These are phyloP conservation scores for Populus tremula DNA, from an alignment of 345 rosid species.

Conservation along the genomic window DNA sequence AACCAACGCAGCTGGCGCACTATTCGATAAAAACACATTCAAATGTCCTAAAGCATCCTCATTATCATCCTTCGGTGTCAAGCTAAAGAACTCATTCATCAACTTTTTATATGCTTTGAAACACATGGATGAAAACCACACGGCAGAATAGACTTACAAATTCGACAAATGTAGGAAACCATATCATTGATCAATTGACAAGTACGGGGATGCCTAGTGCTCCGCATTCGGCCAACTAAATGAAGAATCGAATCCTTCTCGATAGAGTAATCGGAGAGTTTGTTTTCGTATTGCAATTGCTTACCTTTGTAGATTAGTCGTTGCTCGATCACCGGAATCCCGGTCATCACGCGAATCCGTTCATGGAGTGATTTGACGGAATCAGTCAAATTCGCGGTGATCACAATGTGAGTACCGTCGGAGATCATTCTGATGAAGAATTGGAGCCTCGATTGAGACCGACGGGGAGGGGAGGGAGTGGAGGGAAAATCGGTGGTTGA, in stretches of 20 bases:
- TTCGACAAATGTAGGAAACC: constrained; percentile 46
- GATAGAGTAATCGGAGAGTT: constrained; percentile 55
- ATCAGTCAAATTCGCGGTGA: constrained; percentile 62
- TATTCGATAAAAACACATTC: constrained; percentile 51
- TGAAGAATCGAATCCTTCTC: constrained; percentile 73
- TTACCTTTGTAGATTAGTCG: constrained; percentile 67
- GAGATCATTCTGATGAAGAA: constrained; percentile 74
- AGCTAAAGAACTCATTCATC: constrained; percentile 42
- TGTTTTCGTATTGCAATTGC: constrained; percentile 76
- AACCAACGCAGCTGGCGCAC: constrained; percentile 69
- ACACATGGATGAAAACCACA: constrained; percentile 14
- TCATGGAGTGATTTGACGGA: constrained; percentile 60
- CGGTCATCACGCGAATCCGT: constrained; percentile 45
- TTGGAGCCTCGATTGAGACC: constrained; percentile 44
- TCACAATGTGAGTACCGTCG: constrained; percentile 60
- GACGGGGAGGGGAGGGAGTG: constrained; percentile 18
- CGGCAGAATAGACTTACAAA: constrained; percentile 45
- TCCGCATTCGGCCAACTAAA: constrained; percentile 73
- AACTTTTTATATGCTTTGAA: constrained; percentile 37
- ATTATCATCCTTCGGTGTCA: constrained; percentile 39
- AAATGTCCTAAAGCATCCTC: constrained; percentile 43
- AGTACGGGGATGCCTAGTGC: constrained; percentile 73
- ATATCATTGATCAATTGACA: constrained; percentile 68
- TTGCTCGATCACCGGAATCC: constrained; percentile 64
- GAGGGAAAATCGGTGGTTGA: constrained; percentile 17